These are phyloP conservation scores for Aurifilum marmelostoma DNA, from an alignment of 2,329 filamentous ascomycete genomes.

Conservation along the genomic window DNA sequence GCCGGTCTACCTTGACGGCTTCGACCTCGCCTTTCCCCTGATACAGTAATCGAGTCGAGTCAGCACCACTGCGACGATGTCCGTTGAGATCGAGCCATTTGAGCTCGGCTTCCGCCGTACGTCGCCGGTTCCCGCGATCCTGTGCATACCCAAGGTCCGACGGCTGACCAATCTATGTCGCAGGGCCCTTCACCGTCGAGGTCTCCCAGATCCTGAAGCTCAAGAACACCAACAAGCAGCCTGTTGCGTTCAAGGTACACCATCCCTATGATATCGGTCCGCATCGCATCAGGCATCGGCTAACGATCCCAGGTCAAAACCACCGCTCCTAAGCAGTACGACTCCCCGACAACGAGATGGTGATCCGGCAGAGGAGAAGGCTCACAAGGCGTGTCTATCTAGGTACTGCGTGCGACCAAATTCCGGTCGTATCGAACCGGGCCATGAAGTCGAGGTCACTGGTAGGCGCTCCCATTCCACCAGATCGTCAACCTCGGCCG, in stretches of 20 bases:
- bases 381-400: constrained; percentile 33
- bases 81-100: constrained; percentile 86
- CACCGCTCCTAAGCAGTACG: constrained; percentile 97
- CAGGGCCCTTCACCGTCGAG: constrained; percentile 70
- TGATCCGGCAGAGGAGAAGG: constrained; percentile 27
- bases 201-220: constrained; percentile 67
- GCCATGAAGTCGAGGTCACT: constrained; percentile 87
- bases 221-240: constrained; percentile 64
- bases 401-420: constrained; percentile 98
- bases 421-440: constrained; percentile 91
- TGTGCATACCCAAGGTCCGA: not conserved
- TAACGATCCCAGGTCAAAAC: constrained; percentile 81
- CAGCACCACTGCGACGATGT: constrained; percentile 64
- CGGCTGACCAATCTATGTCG: constrained; percentile 31
- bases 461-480: constrained; percentile 57
- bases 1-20: not conserved
- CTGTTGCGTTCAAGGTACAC: constrained; percentile 71
- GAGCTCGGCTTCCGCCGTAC: constrained; percentile 94
- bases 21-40: constrained; percentile 22
- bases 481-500: constrained; percentile 12
- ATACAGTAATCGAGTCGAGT: constrained; percentile 5
- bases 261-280: not conserved
- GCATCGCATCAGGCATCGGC: constrained; percentile 25
- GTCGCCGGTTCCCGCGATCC: constrained; percentile 40
- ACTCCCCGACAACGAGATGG: constrained; percentile 33